Evolutionary conservation across 2,329 filamentous ascomycete species (phyloP), one percentile per base, ranked within the genome.

Genomic region (Colletotrichum destructivum): DNA sequence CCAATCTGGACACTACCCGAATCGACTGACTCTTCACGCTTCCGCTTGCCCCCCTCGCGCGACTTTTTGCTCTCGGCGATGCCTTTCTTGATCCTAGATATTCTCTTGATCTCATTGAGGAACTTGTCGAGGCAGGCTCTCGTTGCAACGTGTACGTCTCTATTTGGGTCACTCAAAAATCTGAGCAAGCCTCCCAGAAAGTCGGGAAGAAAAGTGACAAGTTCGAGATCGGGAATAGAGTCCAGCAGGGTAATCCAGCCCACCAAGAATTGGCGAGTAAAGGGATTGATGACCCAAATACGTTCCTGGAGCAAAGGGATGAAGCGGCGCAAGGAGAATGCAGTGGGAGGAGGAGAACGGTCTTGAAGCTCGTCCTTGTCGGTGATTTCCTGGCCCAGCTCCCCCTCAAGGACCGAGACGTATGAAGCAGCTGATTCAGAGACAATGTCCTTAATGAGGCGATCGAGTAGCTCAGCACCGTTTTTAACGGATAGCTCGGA

Each of bases 401-500:
- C 83, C 44, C 88, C 84, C 74, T 97, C 93, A 31, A 99, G 85
- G 12, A 98, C 89, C 0, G 96, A 98, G 8, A 98, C 92, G 80
- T 99, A 99, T 5, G 95, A 96, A 54, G 96, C 94, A 16, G 96
- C 95, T 7, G 95, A 98, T 82, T 98, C 96, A 2, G 95, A 93
- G 4, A 98, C 95, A 73, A 98, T 98, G 77, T 98, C 95, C 82
- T 98, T 98, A 78, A 99, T 92, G 59, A 99, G 88, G 40, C 96
- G 93, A 82, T 99, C 96, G 11, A 99, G 88, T 60, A 99, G 88
- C 81, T 99, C 96, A 26, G 96, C 96, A 38, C 96, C 96, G 79
- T 99, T 99, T 83, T 99, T 99, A 70, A 99, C 97, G 0, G 96
- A 98, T 6, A 98, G 86, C 80, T 99, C 97, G 0, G 95, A 96